These are phyloP conservation scores for Solanum chmielewskii DNA, from an alignment of 257 asterid species.

Conservation along the genomic window DNA sequence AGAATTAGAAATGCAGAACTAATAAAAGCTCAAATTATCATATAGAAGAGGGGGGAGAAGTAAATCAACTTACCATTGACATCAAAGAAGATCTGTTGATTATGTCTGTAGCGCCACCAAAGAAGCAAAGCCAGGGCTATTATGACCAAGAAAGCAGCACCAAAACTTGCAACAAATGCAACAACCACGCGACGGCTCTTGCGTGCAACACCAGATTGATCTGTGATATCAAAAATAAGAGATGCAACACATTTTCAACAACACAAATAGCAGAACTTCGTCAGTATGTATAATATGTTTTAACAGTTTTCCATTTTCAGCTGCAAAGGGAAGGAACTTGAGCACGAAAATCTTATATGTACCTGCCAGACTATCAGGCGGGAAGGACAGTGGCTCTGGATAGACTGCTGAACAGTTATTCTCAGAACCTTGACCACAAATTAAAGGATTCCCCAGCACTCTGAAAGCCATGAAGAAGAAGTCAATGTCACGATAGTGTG, in stretches of 20 bases:
- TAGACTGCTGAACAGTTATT: slow-evolving; percentile 63
- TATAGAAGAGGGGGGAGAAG: not conserved
- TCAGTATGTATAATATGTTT: not conserved
- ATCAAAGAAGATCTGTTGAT: slow-evolving; percentile 92
- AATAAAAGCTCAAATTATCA: not conserved
- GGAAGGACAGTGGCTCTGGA: slow-evolving; percentile 79
- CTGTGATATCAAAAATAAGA: slow-evolving; percentile 19
- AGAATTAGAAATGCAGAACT: not conserved
- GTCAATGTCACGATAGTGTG: not conserved
- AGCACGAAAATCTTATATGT: not conserved
- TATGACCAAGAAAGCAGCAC: slow-evolving; percentile 39
- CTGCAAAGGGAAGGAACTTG: not conserved
- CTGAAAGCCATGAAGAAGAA: slow-evolving; percentile 28
- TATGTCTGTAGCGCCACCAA: slow-evolving; percentile 75
- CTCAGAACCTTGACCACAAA: slow-evolving; percentile 56
- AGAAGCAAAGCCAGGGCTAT: slow-evolving; percentile 37
- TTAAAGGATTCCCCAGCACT: slow-evolving; percentile 74
- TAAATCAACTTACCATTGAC: slow-evolving; percentile 52
- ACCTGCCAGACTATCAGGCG: slow-evolving; percentile 59
- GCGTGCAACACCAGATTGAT: slow-evolving; percentile 33
- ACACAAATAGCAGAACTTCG: not conserved
- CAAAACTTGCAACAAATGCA: slow-evolving; percentile 63
- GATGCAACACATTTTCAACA: not conserved
- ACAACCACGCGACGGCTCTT: slow-evolving; percentile 47
- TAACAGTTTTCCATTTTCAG: not conserved